phyloP scores from a whole-genome alignment of 768 basidiomycete species.

The Hemileccinum rubropunctum region DNA sequence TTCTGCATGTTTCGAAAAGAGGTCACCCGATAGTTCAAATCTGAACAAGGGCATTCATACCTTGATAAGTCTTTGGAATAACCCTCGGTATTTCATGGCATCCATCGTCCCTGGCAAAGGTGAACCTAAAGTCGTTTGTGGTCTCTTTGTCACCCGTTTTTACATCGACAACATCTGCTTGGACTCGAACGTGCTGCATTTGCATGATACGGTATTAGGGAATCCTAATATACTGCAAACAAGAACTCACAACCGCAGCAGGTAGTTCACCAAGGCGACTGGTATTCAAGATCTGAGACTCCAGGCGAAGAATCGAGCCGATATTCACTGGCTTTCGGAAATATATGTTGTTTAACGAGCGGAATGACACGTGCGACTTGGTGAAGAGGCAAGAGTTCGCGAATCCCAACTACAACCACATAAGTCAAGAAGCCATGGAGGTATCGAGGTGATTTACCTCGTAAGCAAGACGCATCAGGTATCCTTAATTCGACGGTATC shows the following conservation, averaged over 20 bases:
- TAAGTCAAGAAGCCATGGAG: not conserved
- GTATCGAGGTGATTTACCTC: constrained; percentile 42
- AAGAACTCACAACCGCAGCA: constrained; percentile 54
- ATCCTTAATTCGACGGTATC: constrained; percentile 30
- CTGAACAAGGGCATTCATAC: constrained; percentile 27
- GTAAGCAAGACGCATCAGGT: constrained; percentile 67
- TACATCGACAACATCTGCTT: constrained; percentile 69
- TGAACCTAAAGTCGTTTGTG: constrained; percentile 77
- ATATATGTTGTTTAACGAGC: constrained; percentile 76
- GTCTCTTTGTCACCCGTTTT: constrained; percentile 60
- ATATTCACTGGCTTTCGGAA: constrained; percentile 82
- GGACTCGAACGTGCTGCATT: constrained; percentile 64
- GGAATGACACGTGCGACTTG: constrained; percentile 61
- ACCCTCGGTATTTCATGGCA: constrained; percentile 39
- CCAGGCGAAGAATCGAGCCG: constrained; percentile 74
- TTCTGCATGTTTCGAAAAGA: constrained; percentile 42
- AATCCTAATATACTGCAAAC: not conserved
- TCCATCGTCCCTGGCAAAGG: constrained; percentile 54
- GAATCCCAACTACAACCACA: constrained; percentile 57
- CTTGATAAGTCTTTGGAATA: constrained; percentile 70
- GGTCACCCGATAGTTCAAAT: not conserved
- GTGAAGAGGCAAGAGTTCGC: constrained; percentile 71
- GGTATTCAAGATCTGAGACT: constrained; percentile 66
- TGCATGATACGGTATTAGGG: not conserved
- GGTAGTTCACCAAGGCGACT: constrained; percentile 30